phyloP scores from a whole-genome alignment of 345 rosid species.

The Populus simonii region DNA sequence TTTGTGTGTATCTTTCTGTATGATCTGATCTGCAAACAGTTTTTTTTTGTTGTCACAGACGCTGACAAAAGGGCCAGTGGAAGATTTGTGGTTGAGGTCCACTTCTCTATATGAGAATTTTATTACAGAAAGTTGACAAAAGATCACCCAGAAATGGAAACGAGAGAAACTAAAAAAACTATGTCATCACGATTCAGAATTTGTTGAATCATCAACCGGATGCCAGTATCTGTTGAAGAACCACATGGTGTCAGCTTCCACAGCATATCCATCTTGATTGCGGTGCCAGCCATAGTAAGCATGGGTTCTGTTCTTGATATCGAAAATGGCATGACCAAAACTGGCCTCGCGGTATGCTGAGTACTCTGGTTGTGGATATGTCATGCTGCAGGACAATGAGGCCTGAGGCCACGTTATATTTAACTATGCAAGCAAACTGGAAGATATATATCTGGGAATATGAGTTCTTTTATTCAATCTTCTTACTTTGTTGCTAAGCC shows the following conservation, averaged over 20 bases:
- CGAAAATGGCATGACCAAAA: slow-evolving; percentile 80
- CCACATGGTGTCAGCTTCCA: slow-evolving; percentile 85
- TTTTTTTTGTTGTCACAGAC: not conserved
- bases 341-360: slow-evolving; percentile 92
- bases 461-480: not conserved
- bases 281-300: slow-evolving; percentile 81
- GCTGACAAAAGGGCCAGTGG: not conserved
- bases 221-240: slow-evolving; percentile 70
- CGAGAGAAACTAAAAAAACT: not conserved
- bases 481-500: slow-evolving; percentile 75
- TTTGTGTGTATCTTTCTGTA: not conserved
- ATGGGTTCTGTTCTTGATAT: slow-evolving; percentile 79
- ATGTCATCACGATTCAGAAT: not conserved
- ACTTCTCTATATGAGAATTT: not conserved
- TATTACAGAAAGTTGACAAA: not conserved
- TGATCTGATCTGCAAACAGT: not conserved
- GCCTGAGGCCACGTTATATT: not conserved
- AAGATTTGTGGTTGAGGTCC: not conserved
- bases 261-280: slow-evolving; percentile 76
- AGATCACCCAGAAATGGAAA: not conserved
- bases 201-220: slow-evolving; percentile 54
- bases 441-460: not conserved
- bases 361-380: slow-evolving; percentile 81
- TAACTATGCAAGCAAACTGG: not conserved
- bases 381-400: slow-evolving; percentile 53